phyloP scores from a whole-genome alignment of 768 basidiomycete species.

The Podaxis pistillaris region DNA sequence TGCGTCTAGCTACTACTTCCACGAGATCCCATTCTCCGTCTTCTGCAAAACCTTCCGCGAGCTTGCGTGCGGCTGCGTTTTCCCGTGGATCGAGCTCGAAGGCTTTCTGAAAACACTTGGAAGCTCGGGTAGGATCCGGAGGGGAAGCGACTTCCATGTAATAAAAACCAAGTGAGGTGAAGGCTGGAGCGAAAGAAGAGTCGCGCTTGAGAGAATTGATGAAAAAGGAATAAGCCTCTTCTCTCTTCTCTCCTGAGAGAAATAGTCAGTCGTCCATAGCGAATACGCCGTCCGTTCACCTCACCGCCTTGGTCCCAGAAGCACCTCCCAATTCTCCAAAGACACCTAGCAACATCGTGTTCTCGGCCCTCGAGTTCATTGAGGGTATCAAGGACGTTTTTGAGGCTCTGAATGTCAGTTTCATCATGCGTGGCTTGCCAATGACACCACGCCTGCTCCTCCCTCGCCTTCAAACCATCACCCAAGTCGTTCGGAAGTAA shows the following conservation, averaged over 20 bases:
- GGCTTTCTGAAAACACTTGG: slow-evolving; percentile 97
- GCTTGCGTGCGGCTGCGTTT: slow-evolving; percentile 74
- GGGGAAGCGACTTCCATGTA: slow-evolving; percentile 72
- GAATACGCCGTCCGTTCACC: slow-evolving; percentile 20
- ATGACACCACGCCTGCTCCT: slow-evolving; percentile 86
- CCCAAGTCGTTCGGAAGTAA: slow-evolving; percentile 44
- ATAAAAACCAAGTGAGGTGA: slow-evolving; percentile 90
- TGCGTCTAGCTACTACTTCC: slow-evolving; percentile 87
- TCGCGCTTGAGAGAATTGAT: slow-evolving; percentile 76
- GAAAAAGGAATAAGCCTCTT: slow-evolving; percentile 76
- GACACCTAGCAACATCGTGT: slow-evolving; percentile 69
- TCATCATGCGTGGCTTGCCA: slow-evolving; percentile 50
- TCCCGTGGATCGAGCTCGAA: slow-evolving; percentile 95
- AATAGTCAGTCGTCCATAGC: slow-evolving; percentile 6
- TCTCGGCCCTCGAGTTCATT: slow-evolving; percentile 45
- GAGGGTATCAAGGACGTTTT: slow-evolving; percentile 44
- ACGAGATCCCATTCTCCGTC: slow-evolving; percentile 96
- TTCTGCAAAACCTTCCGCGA: slow-evolving; percentile 89
- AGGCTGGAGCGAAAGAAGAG: slow-evolving; percentile 82
- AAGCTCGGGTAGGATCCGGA: slow-evolving; percentile 79
- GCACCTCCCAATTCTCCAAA: slow-evolving; percentile 83
- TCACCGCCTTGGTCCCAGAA: slow-evolving; percentile 72
- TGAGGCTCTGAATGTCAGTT: slow-evolving; percentile 45
- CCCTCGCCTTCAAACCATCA: slow-evolving; percentile 60
- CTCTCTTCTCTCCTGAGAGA: slow-evolving; percentile 41